Conservation (phyloP, 306 rosid species). For the Pterocarpus santalinus region DNA sequence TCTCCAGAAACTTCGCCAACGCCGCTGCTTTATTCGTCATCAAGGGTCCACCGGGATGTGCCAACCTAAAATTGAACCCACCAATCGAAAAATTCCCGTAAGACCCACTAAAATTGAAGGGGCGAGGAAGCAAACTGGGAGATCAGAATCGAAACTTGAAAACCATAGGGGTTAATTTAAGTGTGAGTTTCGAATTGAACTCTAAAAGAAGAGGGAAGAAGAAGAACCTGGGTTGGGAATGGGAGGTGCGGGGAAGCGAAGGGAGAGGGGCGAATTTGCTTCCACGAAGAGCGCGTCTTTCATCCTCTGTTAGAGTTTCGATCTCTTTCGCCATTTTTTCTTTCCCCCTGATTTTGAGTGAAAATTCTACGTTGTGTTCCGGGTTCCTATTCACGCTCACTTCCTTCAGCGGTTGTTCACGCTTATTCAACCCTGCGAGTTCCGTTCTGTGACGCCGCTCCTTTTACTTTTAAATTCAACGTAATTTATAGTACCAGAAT, state of each 20-base stretch:
- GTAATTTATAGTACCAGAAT: slow-evolving; percentile 1
- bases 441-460: not conserved
- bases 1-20: slow-evolving; percentile 82
- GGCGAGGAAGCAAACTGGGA: not conserved
- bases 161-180: not conserved
- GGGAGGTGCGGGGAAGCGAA: slow-evolving; percentile 52
- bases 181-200: not conserved
- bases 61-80: slow-evolving; percentile 57
- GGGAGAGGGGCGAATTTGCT: slow-evolving; percentile 98
- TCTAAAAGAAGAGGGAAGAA: slow-evolving; percentile 20
- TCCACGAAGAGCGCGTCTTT: slow-evolving; percentile 82
- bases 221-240: slow-evolving; percentile 71
- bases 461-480: slow-evolving; percentile 16
- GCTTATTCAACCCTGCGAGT: not conserved
- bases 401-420: not conserved
- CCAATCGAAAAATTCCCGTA: not conserved
- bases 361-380: not conserved
- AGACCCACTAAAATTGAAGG: slow-evolving; percentile 45
- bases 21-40: slow-evolving; percentile 94
- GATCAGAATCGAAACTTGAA: slow-evolving; percentile 36
- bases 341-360: not conserved
- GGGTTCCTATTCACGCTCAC: not conserved
- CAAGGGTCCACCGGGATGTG: slow-evolving; percentile 97
- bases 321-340: slow-evolving; percentile 58
- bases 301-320: slow-evolving; percentile 79